phyloP scores from a whole-genome alignment of 768 basidiomycete species.

The Sporobolomyces pararoseus region DNA sequence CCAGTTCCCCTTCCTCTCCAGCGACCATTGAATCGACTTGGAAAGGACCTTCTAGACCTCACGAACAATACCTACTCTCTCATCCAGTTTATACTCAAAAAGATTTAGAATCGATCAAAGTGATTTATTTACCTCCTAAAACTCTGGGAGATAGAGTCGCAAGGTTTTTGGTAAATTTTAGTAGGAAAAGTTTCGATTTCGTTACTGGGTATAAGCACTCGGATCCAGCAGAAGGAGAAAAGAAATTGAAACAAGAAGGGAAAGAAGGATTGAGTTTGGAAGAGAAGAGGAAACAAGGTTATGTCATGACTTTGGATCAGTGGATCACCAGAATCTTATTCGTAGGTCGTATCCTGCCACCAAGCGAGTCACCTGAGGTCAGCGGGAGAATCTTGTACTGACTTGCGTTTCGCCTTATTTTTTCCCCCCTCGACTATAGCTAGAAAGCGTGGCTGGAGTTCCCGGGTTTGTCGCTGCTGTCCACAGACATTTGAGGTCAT shows the following conservation, averaged over 20 bases:
- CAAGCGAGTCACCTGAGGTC: no score
- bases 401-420: not conserved
- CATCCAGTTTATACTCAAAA: constrained; percentile 82
- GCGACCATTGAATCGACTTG: constrained; percentile 24
- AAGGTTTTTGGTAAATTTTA: constrained; percentile 58
- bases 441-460: constrained; percentile 89
- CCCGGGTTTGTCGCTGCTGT: constrained; percentile 57
- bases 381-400: no score
- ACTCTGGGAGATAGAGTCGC: constrained; percentile 73
- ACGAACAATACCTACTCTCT: constrained; percentile 71
- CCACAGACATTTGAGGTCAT: constrained; percentile 70
- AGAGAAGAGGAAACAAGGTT: constrained; percentile 69
- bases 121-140: constrained; percentile 65
- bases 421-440: constrained; percentile 33
- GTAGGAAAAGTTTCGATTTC: constrained; percentile 70
- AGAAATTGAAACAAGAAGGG: constrained; percentile 20
- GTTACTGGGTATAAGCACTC: constrained; percentile 70
- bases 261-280: constrained; percentile 51
- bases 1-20: not conserved
- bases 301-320: constrained; percentile 61
- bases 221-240: constrained; percentile 21
- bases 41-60: constrained; percentile 38
- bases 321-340: constrained; percentile 57
- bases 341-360: constrained; percentile 29
- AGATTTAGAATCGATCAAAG: constrained; percentile 54